Base-by-base conservation (phyloP, 768 basidiomycete genomes). In the Serendipita indica region DNA sequence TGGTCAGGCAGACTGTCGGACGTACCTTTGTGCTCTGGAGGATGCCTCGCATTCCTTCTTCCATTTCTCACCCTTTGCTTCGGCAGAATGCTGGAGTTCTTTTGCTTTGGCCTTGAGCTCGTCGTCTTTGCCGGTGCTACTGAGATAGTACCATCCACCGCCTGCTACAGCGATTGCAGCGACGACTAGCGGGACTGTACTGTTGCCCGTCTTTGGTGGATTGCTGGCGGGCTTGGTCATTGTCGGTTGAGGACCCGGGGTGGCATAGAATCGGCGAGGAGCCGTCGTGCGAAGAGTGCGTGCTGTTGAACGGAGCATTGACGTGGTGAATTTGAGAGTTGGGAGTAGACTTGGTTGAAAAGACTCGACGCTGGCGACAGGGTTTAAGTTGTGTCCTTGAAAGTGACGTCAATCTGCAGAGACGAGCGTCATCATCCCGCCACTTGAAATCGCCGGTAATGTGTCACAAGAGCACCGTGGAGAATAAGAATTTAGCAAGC, bases 91-190 rank as follows among this genome's bases (percentile, higher is more conserved):
- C 10, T 32, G 22, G 20, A 54, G 10, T 28, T 54, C 49, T 54
- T 32, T 54, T 10, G 49, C 49, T 54, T 54, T 54, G 20, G 49
- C 49, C 30, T 54, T 54, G 16, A 54, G 20, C n/a, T 54, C 49
- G 20, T 54, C 30, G 49, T 54, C 49, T 28, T 54, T 54, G 49
- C 49, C 49, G 20, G 49, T 54, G 10, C 22, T 27, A 30, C 10
- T 54, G 16, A 54, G 49, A 27, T 54, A 54, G n/a, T 54, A 54
- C 20, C 30, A 54, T 25, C 49, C 49, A 10, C 49, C 49, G n/a
- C 49, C 49, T 27, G 49, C 49, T 7, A n/a, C 49, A 27, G 49
- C 49, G 27, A 25, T 25, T 4, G 22, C 49, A 4, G 49, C 49
- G 49, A 54, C 20, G 10, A 16, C 7, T 3, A 54, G 49, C 16